These are phyloP conservation scores for Lipomyces mesembrius DNA, from an alignment of 805 yeast genomes.

Conservation along the genomic window DNA sequence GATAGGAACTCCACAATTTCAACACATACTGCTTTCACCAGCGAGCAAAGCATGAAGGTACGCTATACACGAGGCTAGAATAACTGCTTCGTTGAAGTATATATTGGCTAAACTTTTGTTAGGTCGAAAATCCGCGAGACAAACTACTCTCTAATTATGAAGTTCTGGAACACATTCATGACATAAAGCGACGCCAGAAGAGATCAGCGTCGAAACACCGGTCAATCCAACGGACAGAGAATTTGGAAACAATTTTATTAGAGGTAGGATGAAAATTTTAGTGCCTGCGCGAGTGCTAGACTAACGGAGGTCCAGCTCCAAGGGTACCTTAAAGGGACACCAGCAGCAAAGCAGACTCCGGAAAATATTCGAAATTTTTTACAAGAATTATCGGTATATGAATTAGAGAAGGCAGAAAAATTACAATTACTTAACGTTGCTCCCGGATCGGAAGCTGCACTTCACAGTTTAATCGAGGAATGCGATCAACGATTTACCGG, in stretches of 20 bases:
- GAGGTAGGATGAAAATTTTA: conserved; percentile 36
- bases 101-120: conserved; percentile 13
- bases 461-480: conserved; percentile 84
- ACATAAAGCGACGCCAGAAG: conserved; percentile 48
- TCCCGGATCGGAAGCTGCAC: conserved; percentile 78
- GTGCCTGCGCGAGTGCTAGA: conserved; percentile 42
- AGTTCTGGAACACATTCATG: conserved; percentile 60
- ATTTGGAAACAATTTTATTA: conserved; percentile 39
- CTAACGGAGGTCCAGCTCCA: conserved; percentile 44
- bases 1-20: background rate
- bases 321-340: conserved; percentile 48
- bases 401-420: conserved; percentile 78
- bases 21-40: background rate
- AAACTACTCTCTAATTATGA: conserved; percentile 68
- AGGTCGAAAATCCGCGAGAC: conserved; percentile 59
- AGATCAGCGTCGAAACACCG: conserved; percentile 34
- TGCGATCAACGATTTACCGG: conserved; percentile 86
- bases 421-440: conserved; percentile 80
- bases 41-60: background rate
- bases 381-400: conserved; percentile 51
- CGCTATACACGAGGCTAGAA: background rate
- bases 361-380: conserved; percentile 50
- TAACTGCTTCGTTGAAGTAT: background rate
- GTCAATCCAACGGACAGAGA: conserved; percentile 40
- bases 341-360: conserved; percentile 45